phyloP scores from a whole-genome alignment of 2,329 filamentous ascomycete species.

The Colletotrichum salicis region DNA sequence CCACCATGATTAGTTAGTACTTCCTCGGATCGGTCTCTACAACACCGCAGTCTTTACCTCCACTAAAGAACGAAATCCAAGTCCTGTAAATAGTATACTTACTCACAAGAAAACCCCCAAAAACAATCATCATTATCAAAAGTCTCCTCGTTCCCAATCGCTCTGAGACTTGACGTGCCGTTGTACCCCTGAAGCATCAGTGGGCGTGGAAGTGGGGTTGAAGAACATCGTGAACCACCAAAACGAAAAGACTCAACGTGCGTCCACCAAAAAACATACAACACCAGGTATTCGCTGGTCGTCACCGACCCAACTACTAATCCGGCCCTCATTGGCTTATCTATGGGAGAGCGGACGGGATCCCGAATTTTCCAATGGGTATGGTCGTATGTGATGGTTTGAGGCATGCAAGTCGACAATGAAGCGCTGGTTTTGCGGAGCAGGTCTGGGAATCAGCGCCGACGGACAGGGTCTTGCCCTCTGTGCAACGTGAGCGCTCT shows the following conservation, averaged over 20 bases:
- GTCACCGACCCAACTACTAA: too few species aligned
- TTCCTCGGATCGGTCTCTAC: background rate
- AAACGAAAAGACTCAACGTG: rapidly evolving
- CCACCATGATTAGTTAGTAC: background rate
- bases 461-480: too few species aligned
- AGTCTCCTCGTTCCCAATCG: too few species aligned
- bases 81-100: background rate
- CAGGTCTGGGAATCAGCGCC: background rate
- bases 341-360: background rate
- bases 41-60: background rate
- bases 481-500: too few species aligned
- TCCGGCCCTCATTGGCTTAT: background rate
- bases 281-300: too few species aligned
- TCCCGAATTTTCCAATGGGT: background rate
- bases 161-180: too few species aligned
- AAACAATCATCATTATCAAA: background rate
- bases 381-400: background rate
- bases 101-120: background rate
- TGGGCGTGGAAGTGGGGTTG: background rate
- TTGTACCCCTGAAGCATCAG: too few species aligned
- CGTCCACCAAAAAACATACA: too few species aligned
- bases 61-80: background rate
- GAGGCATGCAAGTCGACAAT: background rate
- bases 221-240: background rate
- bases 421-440: background rate